Conservation (phyloP, 1,139 yeast genomes). For the Geotrichum cucujoidarum region DNA sequence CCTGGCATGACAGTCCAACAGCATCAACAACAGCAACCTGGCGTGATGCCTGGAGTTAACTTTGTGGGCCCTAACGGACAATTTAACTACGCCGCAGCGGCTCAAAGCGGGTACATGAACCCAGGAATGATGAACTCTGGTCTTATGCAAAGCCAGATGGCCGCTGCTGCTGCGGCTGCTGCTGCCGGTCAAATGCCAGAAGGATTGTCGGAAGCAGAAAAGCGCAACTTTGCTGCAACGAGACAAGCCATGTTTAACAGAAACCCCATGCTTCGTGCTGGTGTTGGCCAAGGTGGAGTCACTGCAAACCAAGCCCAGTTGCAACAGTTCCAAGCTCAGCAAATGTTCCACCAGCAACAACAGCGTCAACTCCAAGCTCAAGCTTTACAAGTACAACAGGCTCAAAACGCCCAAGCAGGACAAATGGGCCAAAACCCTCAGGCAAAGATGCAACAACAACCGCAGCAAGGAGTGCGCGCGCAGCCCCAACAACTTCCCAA, state of each 20-base stretch:
- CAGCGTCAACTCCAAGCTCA: slow-evolving; percentile 20
- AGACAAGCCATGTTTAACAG: slow-evolving; percentile 11
- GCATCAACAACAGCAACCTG: slow-evolving; percentile 22
- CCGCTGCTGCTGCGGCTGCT: not conserved
- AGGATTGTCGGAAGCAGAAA: slow-evolving; percentile 30
- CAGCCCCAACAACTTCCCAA: not conserved
- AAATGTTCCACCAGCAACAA: slow-evolving; percentile 21
- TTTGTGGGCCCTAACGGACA: slow-evolving; percentile 20
- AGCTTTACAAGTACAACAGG: slow-evolving; percentile 19
- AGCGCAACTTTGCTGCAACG: slow-evolving; percentile 23
- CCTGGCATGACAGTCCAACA: slow-evolving; percentile 23
- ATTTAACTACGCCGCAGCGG: slow-evolving; percentile 4
- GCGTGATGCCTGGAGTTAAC: slow-evolving; percentile 2
- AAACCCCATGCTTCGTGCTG: slow-evolving; percentile 2
- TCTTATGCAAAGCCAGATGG: slow-evolving; percentile 13
- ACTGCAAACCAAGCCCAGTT: slow-evolving; percentile 23
- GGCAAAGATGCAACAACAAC: slow-evolving; percentile 14
- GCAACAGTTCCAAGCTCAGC: slow-evolving; percentile 22
- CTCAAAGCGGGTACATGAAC: slow-evolving; percentile 3
- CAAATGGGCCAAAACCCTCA: slow-evolving; percentile 18
- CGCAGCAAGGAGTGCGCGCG: slow-evolving; percentile 26
- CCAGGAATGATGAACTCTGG: slow-evolving; percentile 17
- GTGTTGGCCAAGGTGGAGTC: slow-evolving; percentile 16
- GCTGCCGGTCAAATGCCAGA: slow-evolving; percentile 23
- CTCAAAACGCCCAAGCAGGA: slow-evolving; percentile 28